A percentile compares a stretch with the other conserved stretches of the same genome.
Conservation (phyloP, 1,284 basidiomycete species). For the Cutaneotrichosporon mucoides region DNA sequence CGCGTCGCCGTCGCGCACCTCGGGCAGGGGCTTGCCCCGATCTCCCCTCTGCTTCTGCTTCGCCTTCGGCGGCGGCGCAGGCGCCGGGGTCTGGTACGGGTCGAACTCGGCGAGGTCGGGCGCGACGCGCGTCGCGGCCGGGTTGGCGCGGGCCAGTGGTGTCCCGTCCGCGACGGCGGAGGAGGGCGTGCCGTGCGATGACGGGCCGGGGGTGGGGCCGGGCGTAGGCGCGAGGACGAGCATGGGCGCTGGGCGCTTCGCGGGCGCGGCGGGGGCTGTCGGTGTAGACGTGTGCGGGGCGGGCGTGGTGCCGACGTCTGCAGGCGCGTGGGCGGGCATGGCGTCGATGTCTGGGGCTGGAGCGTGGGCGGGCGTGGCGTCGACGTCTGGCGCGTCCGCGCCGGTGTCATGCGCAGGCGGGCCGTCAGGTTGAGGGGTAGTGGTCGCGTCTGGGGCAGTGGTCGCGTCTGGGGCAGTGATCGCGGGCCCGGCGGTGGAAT, state of each 20-base stretch:
- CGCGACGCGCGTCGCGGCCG: conserved; percentile 1
- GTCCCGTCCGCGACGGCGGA: too few species aligned
- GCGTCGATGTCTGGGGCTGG: neutral
- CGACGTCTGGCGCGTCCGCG: neutral
- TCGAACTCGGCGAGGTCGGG: conserved; percentile 42
- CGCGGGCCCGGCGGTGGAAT: too few species aligned
- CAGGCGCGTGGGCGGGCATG: conserved; percentile 5
- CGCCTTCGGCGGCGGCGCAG: neutral
- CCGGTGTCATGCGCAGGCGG: too few species aligned
- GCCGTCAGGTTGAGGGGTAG: too few species aligned
- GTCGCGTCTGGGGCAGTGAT: too few species aligned
- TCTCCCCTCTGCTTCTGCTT: too few species aligned
- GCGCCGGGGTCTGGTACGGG: conserved; percentile 38
- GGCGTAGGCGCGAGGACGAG: conserved; percentile 1
- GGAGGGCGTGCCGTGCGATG: neutral
- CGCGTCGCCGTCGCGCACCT: too few species aligned
- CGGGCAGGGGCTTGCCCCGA: too few species aligned
- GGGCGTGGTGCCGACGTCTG: conserved; percentile 10
- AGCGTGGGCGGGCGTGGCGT: neutral
- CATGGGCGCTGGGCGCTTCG: conserved; percentile 1
- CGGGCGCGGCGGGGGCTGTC: neutral
- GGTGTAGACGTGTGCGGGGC: neutral
- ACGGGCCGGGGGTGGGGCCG: conserved; percentile 6
- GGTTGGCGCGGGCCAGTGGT: neutral
- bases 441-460: too few species aligned